Conservation (phyloP, 176 grass and related monocot genomes). For the Zizania latifolia region DNA sequence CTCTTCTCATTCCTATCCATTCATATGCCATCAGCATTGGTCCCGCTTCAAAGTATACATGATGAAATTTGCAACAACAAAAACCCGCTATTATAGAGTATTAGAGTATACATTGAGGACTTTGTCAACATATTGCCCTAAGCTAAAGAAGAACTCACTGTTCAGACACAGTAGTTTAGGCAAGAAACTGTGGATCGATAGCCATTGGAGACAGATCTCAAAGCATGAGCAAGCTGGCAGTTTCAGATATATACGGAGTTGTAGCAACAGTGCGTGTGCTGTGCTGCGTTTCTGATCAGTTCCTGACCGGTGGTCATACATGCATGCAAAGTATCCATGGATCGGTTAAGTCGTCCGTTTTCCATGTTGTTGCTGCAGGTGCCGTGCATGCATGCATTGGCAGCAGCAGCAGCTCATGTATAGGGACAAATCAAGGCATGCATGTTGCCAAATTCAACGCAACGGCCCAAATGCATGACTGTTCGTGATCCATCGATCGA, state of each 20-base stretch:
- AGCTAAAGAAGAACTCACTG: not conserved
- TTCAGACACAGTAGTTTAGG: not conserved
- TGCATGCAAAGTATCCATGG: constrained; percentile 28
- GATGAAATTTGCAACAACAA: too few relatives aligned
- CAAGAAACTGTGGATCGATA: not conserved
- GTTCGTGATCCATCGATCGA: not conserved
- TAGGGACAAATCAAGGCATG: constrained; percentile 18
- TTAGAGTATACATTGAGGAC: too few relatives aligned
- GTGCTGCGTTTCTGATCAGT: not conserved
- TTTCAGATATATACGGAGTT: not conserved
- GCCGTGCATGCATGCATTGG: not conserved
- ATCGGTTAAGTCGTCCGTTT: constrained; percentile 12
- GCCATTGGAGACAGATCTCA: not conserved
- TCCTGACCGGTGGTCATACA: constrained; percentile 9
- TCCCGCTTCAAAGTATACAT: too few relatives aligned
- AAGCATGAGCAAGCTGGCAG: not conserved
- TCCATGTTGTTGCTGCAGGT: constrained; percentile 35
- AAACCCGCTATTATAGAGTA: too few relatives aligned
- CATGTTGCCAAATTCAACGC: constrained; percentile 24
- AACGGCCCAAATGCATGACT: constrained; percentile 5
- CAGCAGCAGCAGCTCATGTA: not conserved
- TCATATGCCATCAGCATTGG: too few relatives aligned
- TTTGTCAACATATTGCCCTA: too few relatives aligned
- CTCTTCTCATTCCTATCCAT: too few relatives aligned
- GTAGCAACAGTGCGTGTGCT: not conserved